Evolutionary conservation across 352 stramenopile species (phyloP).

Genomic region (Phytophthora melonis): DNA sequence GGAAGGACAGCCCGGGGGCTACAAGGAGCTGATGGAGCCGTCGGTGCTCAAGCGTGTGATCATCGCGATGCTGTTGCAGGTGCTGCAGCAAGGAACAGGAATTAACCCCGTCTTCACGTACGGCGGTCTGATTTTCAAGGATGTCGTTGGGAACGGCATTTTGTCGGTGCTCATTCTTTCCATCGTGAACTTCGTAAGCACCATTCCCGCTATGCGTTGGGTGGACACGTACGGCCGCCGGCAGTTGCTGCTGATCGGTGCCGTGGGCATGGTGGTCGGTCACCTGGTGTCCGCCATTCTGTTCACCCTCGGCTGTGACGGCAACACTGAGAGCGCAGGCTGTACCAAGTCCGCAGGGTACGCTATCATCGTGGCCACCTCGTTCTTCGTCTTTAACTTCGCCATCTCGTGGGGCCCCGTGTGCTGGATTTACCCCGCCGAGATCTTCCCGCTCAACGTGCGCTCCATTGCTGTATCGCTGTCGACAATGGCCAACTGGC

Average conservation of each 20-base stretch:
- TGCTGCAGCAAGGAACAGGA: conserved; percentile 60
- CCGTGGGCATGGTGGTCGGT: conserved; percentile 54
- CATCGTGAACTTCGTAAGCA: conserved; percentile 61
- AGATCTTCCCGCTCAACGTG: conserved; percentile 50
- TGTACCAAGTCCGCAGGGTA: conserved; percentile 49
- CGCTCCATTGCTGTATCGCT: conserved; percentile 58
- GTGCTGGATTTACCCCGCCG: conserved; percentile 52
- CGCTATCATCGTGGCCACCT: conserved; percentile 52
- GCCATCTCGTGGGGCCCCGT: conserved; percentile 50
- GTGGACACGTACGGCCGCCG: conserved; percentile 54
- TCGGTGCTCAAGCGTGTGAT: conserved; percentile 50
- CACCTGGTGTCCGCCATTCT: conserved; percentile 51
- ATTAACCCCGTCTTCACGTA: conserved; percentile 65
- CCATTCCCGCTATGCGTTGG: conserved; percentile 60
- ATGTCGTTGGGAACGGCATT: conserved; percentile 52
- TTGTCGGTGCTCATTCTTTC: conserved; percentile 55
- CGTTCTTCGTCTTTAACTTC: conserved; percentile 57
- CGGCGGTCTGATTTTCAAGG: conserved; percentile 60
- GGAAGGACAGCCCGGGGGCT: conserved; percentile 39
- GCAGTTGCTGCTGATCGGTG: conserved; percentile 49
- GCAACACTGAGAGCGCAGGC: conserved; percentile 44
- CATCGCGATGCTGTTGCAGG: conserved; percentile 55
- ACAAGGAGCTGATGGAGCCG: conserved; percentile 56
- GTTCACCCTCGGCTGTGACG: conserved; percentile 51
- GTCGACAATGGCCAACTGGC: conserved; percentile 61